Evolutionary conservation across 148 eudicot genomes (phyloP), one percentile per base, ranked within the genome.

Genomic region (Gaultheria prostrata): DNA sequence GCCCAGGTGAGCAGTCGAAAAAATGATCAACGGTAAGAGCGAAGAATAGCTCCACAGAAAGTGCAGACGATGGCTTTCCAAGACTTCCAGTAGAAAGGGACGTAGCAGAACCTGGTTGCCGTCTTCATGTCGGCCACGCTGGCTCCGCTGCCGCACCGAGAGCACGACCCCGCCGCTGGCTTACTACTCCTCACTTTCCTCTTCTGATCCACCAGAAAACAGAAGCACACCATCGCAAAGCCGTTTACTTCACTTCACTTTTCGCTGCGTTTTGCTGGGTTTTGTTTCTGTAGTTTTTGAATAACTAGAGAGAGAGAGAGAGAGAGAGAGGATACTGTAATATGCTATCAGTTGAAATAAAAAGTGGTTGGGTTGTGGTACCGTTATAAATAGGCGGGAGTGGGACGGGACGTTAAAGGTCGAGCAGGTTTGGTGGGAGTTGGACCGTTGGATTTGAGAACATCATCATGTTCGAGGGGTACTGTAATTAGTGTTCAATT

Each of bases 51-150:
- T 6, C 98, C 98, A 79, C 98, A 94, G 76, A 94, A 94, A n/a
- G 98, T 94, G 76, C 98, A 94, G 20, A 93, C 88, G 69, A 94
- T 89, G 33, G 96, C 98, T 54, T 92, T 87, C 96, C 98, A 94
- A 2, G 91, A 86, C 81, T 78, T 92, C 93, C 93, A 91, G 79
- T 94, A 94, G 69, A 94, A 91, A 7, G 98, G 98, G 0, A 94
- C 93, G 49, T 85, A 76, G 70, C 98, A 94, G 86, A 94, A 94
- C 86, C 98, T 84, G 7, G 95, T 94, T 65, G 92, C 88, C 3
- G 95, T 93, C 87, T 94, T 93, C 94, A 94, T 93, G 21, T 94
- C 95, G 3, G 98, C 98, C 11, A 94, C 98, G 77, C 92, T 91
- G 13, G 98, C 98, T 1, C 95, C 93, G 8, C 94, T 90, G 78